Evolutionary conservation across 1,139 yeast species (phyloP), one percentile per base, ranked within the genome.

Genomic region (Spathaspora sp.): DNA sequence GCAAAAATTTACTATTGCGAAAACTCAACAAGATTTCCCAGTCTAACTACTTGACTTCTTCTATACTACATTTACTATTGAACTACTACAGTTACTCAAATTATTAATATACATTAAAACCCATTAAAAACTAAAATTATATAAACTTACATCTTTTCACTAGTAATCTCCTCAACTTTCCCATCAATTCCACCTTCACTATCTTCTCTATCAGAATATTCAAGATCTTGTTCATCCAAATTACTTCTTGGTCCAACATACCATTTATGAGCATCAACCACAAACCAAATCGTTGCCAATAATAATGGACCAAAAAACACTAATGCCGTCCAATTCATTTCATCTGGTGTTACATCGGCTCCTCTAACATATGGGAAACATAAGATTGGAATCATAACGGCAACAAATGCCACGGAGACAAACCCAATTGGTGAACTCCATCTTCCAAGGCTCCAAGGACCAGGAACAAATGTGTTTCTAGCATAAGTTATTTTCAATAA

Each of bases 291-390:
- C 18, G 73, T 56, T 2, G 82, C 78, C 29, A 82, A 47, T 17
- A 79, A 56, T 76, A 84, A 68, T 10, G 88, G 82, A 1, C 87
- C 89, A 57, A 81, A 83, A 61, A 77, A 84, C 13, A 84, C 89
- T 31, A 84, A 74, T 16, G 70, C 77, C 0, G 90, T 86, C 87
- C 89, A 84, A 64, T 84, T 85, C 90, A 84, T 84, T 27, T 55
- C 54, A 24, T 74, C 73, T 4, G 78, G 64, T 7, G 72, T 68
- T 53, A 76, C 63, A 51, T 77, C 59, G n/a, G 66, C 63, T 13
- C 86, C 87, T 46, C 62, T 69, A 27, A 68, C 71, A 46, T 74
- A 70, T 43, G 89, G 89, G 78, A 84, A 80, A 59, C 86, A 81
- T 57, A 84, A 72, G 47, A 84, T 77, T 34, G 89, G 89, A 46